A percentile compares a stretch with the other conserved stretches of the same genome.
Conservation (phyloP, 371 early-diverging fungal genomes). For the Ecytonucleospora hepatopenaei region DNA sequence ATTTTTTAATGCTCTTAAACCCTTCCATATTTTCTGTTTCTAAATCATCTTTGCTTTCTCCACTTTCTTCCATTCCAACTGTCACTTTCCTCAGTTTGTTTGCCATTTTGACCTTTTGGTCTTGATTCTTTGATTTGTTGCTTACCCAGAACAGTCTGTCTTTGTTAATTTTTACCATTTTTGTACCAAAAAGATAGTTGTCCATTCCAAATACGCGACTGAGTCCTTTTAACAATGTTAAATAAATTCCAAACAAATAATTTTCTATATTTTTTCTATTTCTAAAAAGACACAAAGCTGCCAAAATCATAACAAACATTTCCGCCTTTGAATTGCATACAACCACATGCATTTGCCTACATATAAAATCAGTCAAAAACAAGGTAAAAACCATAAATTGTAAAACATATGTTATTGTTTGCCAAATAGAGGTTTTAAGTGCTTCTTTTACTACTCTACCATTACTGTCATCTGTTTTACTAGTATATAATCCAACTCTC, state of each 20-base stretch:
- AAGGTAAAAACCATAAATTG: background rate
- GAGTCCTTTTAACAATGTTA: background rate
- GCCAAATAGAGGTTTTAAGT: background rate
- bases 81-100: background rate
- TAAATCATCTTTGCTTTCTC: background rate
- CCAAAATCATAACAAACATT: background rate
- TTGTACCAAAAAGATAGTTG: slow-evolving; percentile 1
- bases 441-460: background rate
- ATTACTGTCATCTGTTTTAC: background rate
- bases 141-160: background rate
- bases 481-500: background rate
- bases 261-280: background rate
- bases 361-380: background rate
- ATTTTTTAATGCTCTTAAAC: too few relatives aligned
- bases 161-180: background rate
- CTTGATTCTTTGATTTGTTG: background rate
- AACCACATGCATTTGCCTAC: background rate
- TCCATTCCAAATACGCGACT: background rate
- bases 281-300: background rate
- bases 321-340: background rate
- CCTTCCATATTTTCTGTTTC: too few relatives aligned
- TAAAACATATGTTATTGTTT: background rate
- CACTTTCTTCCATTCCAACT: background rate
- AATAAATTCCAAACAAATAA: background rate
- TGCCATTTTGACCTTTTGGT: background rate